Evolutionary conservation across 2,329 filamentous ascomycete genomes (phyloP).

Genomic region (Aspergillus neotritici): DNA sequence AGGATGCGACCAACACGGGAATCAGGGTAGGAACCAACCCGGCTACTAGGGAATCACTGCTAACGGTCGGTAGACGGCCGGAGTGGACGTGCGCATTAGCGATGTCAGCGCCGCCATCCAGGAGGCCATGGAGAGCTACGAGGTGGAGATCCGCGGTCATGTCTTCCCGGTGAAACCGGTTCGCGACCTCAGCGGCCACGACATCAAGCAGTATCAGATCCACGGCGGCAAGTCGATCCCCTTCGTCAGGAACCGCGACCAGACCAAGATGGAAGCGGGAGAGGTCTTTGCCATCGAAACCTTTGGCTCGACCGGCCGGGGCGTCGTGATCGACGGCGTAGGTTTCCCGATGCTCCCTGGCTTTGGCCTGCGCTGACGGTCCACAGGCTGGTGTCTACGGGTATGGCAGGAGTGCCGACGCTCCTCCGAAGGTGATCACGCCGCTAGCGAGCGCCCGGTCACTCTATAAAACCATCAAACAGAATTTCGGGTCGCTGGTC

Average conservation of each 20-base stretch:
- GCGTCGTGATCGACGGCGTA: slow-evolving; percentile 45
- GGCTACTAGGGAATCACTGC: not conserved
- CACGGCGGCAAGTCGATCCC: slow-evolving; percentile 54
- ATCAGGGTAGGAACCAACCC: not conserved
- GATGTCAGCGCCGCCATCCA: slow-evolving; percentile 56
- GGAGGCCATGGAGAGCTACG: slow-evolving; percentile 59
- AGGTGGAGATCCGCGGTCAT: slow-evolving; percentile 51
- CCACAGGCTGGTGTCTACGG: slow-evolving; percentile 48
- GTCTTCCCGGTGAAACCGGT: slow-evolving; percentile 53
- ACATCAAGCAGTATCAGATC: slow-evolving; percentile 51
- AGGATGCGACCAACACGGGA: slow-evolving; percentile 55
- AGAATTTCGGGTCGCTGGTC: slow-evolving; percentile 58
- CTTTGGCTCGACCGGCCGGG: slow-evolving; percentile 52
- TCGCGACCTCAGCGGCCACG: slow-evolving; percentile 51
- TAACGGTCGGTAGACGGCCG: slow-evolving; percentile 39
- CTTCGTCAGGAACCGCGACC: slow-evolving; percentile 47
- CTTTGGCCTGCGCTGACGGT: slow-evolving; percentile 2
- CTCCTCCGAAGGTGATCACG: slow-evolving; percentile 30
- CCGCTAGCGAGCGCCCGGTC: slow-evolving; percentile 51
- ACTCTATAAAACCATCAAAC: slow-evolving; percentile 54
- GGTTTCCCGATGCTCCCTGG: slow-evolving; percentile 7
- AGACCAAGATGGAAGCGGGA: slow-evolving; percentile 54
- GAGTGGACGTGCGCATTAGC: slow-evolving; percentile 50
- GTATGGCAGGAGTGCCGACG: slow-evolving; percentile 43
- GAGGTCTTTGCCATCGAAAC: slow-evolving; percentile 57